Percentiles rank a stretch among this genome's conserved stretches.
phyloP scores from a whole-genome alignment of 2,329 filamentous ascomycete genomes.

The Microcyclosporella mali region DNA sequence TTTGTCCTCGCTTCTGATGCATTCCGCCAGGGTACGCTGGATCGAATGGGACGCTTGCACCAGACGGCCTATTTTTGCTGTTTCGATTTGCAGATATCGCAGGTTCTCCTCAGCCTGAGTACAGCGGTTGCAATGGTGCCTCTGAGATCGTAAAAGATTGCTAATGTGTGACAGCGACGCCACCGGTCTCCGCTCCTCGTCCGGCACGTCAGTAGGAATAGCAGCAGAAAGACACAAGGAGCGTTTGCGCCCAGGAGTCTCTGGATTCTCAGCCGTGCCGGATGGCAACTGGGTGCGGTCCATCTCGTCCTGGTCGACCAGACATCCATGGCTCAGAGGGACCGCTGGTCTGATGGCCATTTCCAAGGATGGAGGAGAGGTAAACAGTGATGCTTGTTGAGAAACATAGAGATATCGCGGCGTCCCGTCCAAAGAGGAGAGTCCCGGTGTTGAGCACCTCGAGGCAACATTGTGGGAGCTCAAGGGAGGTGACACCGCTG shows the following conservation, averaged over 20 bases:
- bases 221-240: background rate
- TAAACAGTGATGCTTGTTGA: slow-evolving; percentile 9
- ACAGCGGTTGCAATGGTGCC: slow-evolving; percentile 76
- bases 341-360: slow-evolving; percentile 19
- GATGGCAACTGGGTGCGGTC: slow-evolving; percentile 4
- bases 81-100: slow-evolving; percentile 67
- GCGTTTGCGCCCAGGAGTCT: slow-evolving; percentile 8
- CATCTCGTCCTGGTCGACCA: slow-evolving; percentile 6
- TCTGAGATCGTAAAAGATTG: slow-evolving; percentile 69
- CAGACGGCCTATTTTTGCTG: slow-evolving; percentile 66
- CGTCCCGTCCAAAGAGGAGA: slow-evolving; percentile 21
- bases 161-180: slow-evolving; percentile 61
- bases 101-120: slow-evolving; percentile 65
- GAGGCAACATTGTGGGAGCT: slow-evolving; percentile 23
- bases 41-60: slow-evolving; percentile 68
- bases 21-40: slow-evolving; percentile 69
- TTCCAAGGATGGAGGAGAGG: slow-evolving; percentile 13
- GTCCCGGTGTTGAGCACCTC: slow-evolving; percentile 19
- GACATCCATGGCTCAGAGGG: slow-evolving; percentile 11
- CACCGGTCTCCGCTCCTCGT: slow-evolving; percentile 7
- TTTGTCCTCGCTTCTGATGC: slow-evolving; percentile 73
- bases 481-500: slow-evolving; percentile 29
- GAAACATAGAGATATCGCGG: slow-evolving; percentile 14
- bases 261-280: slow-evolving; percentile 5
- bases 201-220: slow-evolving; percentile 3